These are phyloP conservation scores for Karstenula rhodostoma DNA, from an alignment of 2,329 filamentous ascomycete species.

Conservation along the genomic window DNA sequence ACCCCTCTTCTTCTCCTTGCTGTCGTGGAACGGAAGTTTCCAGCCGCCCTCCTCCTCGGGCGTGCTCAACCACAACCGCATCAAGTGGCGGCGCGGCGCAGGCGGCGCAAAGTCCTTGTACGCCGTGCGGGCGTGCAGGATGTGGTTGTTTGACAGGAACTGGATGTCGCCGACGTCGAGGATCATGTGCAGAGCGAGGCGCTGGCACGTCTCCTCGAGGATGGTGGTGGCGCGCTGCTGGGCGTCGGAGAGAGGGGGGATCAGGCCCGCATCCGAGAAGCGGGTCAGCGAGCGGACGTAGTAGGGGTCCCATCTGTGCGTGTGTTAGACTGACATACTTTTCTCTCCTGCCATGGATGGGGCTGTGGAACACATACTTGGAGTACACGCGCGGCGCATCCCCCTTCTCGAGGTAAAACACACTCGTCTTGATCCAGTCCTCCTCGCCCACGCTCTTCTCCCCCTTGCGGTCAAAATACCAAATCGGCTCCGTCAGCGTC, in stretches of 20 bases:
- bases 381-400: slow-evolving; percentile 74
- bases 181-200: slow-evolving; percentile 81
- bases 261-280: slow-evolving; percentile 75
- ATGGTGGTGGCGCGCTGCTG: slow-evolving; percentile 74
- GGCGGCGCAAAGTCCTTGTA: slow-evolving; percentile 78
- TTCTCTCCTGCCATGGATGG: slow-evolving; percentile 8
- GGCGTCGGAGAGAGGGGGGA: slow-evolving; percentile 74
- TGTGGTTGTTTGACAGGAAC: slow-evolving; percentile 81
- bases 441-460: slow-evolving; percentile 79
- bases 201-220: slow-evolving; percentile 78
- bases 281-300: slow-evolving; percentile 78
- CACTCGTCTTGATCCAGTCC: slow-evolving; percentile 73
- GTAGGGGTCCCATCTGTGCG: slow-evolving; percentile 78
- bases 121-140: slow-evolving; percentile 81
- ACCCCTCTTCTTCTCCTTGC: slow-evolving; percentile 82
- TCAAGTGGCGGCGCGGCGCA: slow-evolving; percentile 76
- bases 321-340: background rate
- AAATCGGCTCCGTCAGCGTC: slow-evolving; percentile 77
- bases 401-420: slow-evolving; percentile 79
- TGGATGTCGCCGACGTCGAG: slow-evolving; percentile 89
- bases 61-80: slow-evolving; percentile 84
- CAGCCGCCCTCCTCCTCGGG: slow-evolving; percentile 85
- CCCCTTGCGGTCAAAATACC: slow-evolving; percentile 93
- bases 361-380: slow-evolving; percentile 59
- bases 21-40: slow-evolving; percentile 83